Conservation (phyloP, 768 basidiomycete species). For the Aureoboletus auriporus region DNA sequence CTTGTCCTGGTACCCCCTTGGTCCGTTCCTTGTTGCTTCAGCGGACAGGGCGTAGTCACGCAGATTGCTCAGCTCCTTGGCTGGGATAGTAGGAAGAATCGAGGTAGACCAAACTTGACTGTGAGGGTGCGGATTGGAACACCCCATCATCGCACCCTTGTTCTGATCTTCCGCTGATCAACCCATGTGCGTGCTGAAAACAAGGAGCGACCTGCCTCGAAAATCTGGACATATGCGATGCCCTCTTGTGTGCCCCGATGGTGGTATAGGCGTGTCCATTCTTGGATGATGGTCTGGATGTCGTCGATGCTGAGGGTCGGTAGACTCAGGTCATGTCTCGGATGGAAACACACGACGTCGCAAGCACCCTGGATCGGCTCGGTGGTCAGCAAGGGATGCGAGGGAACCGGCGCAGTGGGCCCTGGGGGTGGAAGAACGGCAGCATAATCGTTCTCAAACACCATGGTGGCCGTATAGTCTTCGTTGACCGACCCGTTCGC, state of each 20-base stretch:
- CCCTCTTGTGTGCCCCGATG: conserved; percentile 58
- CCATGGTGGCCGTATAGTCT: conserved; percentile 58
- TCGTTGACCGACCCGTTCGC: conserved; percentile 70
- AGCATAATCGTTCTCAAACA: conserved; percentile 82
- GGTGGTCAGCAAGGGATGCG: conserved; percentile 58
- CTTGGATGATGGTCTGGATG: conserved; percentile 60
- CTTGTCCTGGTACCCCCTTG: conserved; percentile 51
- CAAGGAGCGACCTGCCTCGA: conserved; percentile 53
- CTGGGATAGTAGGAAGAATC: conserved; percentile 63
- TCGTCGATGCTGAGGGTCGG: conserved; percentile 57
- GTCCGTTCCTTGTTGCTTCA: conserved; percentile 38
- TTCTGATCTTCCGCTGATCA: conserved; percentile 45
- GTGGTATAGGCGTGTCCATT: conserved; percentile 69
- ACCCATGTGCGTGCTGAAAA: background rate
- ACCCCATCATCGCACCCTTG: conserved; percentile 94
- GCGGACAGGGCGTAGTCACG: conserved; percentile 41
- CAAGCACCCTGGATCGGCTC: conserved; percentile 79
- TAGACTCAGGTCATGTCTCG: conserved; percentile 80
- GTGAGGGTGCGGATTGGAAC: conserved; percentile 92
- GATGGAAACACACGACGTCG: conserved; percentile 85
- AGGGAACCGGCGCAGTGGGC: conserved; percentile 46
- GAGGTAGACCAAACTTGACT: conserved; percentile 87
- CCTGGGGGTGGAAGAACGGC: conserved; percentile 66
- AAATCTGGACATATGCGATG: conserved; percentile 82
- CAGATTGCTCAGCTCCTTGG: conserved; percentile 61